Base-by-base conservation (phyloP, 2,329 filamentous ascomycete genomes). In the Paecilomyces dactylethromorphus region DNA sequence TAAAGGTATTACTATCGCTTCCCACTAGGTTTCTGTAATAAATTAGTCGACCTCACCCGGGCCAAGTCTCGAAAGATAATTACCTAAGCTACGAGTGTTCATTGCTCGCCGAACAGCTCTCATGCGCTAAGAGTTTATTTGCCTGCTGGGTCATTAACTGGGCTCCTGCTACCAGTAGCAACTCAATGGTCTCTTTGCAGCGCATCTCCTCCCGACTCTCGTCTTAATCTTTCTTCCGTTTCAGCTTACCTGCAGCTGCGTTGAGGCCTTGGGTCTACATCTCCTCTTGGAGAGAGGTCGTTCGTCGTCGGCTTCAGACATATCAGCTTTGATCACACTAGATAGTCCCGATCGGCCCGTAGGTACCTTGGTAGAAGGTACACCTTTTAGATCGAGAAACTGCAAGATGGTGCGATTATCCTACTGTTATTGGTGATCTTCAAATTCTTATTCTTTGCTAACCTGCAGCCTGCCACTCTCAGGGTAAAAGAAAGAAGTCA, bases 401-500 rank as follows among this genome's bases (percentile, higher is more conserved):
- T 56, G 22, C 59, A 59, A 32, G 35, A 58, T 56, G 59, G 59
- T 60, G 57, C 33, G 54, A 52, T 29, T 18, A 26, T 8, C 6
- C 22, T n/a, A 18, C 24, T 39, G 18, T 52, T 24, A 11, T 33
- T 51, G 50, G 15, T 26, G 13, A 31, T 18, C 54, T 52, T n/a
- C 12, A 22, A 13, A 18, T 15, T 39, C n/a, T 32, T 29, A 15
- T n/a, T n/a, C 13, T 50, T n/a, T 21, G 18, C 32, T 32, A 52
- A 52, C 50, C 4, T 29, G 29, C 29, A 21, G 13, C 21, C 50
- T 7, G 15, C 18, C 18, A 12, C 21, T 18, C 31, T 8, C 62
- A 91, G 93, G 93, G 93, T 63, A 97, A 97, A 82, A 90, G 93
- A 75, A 97, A 96, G 80, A 86, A 85, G 83, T 89, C 89, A 26